Evolutionary conservation across 192 early-diverging fungal species (phyloP), one percentile per base, ranked within the genome.

Genomic region (Haplosporangium gracile): DNA sequence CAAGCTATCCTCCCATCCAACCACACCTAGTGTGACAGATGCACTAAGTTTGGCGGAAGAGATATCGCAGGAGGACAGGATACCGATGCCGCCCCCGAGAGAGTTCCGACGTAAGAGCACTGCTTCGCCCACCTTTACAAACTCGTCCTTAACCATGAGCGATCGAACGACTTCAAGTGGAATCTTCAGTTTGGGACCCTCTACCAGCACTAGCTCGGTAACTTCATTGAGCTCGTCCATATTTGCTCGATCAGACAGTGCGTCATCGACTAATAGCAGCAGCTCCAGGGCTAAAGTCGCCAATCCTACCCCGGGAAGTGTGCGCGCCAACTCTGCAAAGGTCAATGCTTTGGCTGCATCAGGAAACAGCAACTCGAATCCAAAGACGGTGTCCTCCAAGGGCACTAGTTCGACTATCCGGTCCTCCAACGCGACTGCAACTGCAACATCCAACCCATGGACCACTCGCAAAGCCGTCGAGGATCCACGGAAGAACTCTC

Each of bases 31-130:
- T 24, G 22, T 69, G 34, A 26, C 68, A 60, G 80, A 68, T 10
- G 49, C 68, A 29, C 40, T 65, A 4, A 8, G 16, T 20, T 38
- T 20, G 6, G 15, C 24, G 32, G 20, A 34, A 1, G 29, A 53
- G 38, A 18, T 40, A 34, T 40, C 36, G 18, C 77, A 79, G 22
- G 53, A 74, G 8, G 78, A 80, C 38, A 55, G 78, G 53, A 45
- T 85, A 22, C 83, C 83, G 0, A 29, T 85, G 70, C 83, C 84
- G 40, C 79, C 75, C 16, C 84, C 84, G 1, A 69, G 84, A 51
- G 84, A 86, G 36, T 86, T 86, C 72, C 78, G 75, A 1, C 78
- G 79, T 6, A 79, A 86, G 45, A 81, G 70, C 40, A 34, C 60
- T 18, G 38, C 83, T 20, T 53, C 83, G 9, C 26, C 75, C 57